phyloP scores from a whole-genome alignment of 768 basidiomycete species.

The Mycena galericulata region DNA sequence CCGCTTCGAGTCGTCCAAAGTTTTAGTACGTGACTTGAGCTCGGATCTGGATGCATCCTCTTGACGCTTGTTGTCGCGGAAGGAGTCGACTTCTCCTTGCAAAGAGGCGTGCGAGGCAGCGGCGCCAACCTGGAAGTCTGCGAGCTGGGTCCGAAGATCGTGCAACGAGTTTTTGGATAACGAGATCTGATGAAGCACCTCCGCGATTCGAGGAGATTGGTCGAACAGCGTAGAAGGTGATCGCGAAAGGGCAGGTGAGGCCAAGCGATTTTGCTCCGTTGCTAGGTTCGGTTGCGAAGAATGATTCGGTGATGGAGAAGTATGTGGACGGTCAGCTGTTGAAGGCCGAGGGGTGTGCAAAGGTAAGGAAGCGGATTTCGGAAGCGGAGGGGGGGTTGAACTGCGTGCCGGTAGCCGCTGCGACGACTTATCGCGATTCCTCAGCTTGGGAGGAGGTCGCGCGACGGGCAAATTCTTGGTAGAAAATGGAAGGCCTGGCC shows the following conservation, averaged over 20 bases:
- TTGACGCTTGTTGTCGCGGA: slow-evolving; percentile 79
- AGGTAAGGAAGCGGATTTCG: slow-evolving; percentile 84
- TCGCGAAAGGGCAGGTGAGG: slow-evolving; percentile 48
- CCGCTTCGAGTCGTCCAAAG: slow-evolving; percentile 88
- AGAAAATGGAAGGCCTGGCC: slow-evolving; percentile 63
- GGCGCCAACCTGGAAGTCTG: slow-evolving; percentile 67
- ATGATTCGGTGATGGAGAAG: slow-evolving; percentile 39
- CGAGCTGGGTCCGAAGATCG: slow-evolving; percentile 78
- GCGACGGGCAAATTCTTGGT: slow-evolving; percentile 59
- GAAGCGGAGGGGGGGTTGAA: slow-evolving; percentile 85
- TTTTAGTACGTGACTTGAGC: slow-evolving; percentile 85
- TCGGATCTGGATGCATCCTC: slow-evolving; percentile 87
- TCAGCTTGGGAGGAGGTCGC: slow-evolving; percentile 66
- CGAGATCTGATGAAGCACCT: slow-evolving; percentile 81
- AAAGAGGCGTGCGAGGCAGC: slow-evolving; percentile 72
- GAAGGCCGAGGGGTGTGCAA: slow-evolving; percentile 71
- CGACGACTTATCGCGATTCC: slow-evolving; percentile 68
- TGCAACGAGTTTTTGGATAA: slow-evolving; percentile 68
- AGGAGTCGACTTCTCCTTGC: slow-evolving; percentile 79
- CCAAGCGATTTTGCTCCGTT: slow-evolving; percentile 45
- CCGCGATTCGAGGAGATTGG: slow-evolving; percentile 76
- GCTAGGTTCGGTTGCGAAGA: slow-evolving; percentile 40
- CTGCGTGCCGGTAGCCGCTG: slow-evolving; percentile 65
- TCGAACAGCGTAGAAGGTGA: slow-evolving; percentile 64
- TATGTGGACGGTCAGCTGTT: slow-evolving; percentile 46